These are phyloP conservation scores for Rachicladosporium sp. DNA, from an alignment of 2,329 filamentous ascomycete species.

Conservation along the genomic window DNA sequence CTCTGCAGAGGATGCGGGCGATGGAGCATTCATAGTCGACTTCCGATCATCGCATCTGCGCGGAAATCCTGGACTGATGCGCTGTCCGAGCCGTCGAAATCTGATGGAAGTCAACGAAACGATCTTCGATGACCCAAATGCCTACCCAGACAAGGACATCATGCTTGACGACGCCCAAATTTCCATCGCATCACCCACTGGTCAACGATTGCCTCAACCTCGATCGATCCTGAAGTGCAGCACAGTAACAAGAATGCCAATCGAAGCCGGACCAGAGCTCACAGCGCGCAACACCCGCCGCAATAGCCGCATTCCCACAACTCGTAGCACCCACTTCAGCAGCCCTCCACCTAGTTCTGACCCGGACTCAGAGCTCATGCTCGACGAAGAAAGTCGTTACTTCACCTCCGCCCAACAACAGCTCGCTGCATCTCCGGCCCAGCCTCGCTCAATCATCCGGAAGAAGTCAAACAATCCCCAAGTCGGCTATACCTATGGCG, in stretches of 20 bases:
- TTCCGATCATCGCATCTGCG: too few relatives aligned
- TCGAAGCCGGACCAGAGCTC: constrained; percentile 7
- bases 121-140: constrained; percentile 9
- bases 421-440: not conserved
- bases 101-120: constrained; percentile 16
- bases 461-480: constrained; percentile 1
- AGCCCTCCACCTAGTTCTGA: not conserved
- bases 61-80: not conserved
- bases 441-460: not conserved
- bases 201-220: not conserved
- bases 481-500: not conserved
- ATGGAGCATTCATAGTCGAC: too few relatives aligned
- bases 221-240: constrained; percentile 15
- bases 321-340: not conserved
- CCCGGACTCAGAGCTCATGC: not conserved
- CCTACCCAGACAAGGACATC: constrained; percentile 1
- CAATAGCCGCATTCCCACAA: constrained; percentile 12
- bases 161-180: not conserved
- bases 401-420: constrained; percentile 11
- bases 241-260: constrained; percentile 5
- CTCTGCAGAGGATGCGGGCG: too few relatives aligned
- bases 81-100: not conserved
- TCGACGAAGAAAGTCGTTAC: constrained; percentile 13
- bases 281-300: constrained; percentile 18
- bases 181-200: not conserved